These are phyloP conservation scores for Salisapilia sapeloensis DNA, from an alignment of 352 stramenopile genomes.

Conservation along the genomic window DNA sequence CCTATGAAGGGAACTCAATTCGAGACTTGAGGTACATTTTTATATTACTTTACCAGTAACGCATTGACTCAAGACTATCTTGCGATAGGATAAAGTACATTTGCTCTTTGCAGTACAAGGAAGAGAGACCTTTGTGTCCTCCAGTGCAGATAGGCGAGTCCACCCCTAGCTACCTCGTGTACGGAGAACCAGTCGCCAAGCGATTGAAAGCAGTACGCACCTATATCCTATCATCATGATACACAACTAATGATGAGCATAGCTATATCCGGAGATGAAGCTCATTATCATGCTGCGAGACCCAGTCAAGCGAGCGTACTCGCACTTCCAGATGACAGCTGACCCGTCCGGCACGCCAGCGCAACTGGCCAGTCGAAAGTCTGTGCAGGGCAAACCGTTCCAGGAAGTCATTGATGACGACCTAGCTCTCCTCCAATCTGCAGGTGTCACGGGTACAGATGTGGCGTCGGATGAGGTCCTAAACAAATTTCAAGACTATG, in stretches of 20 bases:
- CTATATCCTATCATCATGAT: not conserved
- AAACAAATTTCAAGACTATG: constrained; percentile 24
- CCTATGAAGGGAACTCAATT: constrained; percentile 11
- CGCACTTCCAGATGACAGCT: constrained; percentile 89
- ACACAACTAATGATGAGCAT: constrained; percentile 9
- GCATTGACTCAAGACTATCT: constrained; percentile 1
- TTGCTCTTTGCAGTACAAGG: constrained; percentile 18
- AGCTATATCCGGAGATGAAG: constrained; percentile 31
- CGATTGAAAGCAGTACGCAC: constrained; percentile 14
- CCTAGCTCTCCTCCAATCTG: constrained; percentile 41
- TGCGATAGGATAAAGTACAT: constrained; percentile 30
- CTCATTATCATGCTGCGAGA: constrained; percentile 89
- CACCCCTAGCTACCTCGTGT: constrained; percentile 70
- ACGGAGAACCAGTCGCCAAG: constrained; percentile 22
- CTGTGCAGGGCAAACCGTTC: constrained; percentile 66
- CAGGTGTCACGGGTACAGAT: constrained; percentile 3
- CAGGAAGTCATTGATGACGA: constrained; percentile 78
- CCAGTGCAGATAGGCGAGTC: constrained; percentile 77
- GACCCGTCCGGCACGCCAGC: constrained; percentile 48
- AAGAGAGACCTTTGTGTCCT: constrained; percentile 13
- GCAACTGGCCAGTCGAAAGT: constrained; percentile 70
- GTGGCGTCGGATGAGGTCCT: constrained; percentile 5
- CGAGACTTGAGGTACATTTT: constrained; percentile 20
- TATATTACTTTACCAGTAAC: constrained; percentile 1
- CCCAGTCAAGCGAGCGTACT: constrained; percentile 82